phyloP scores from a whole-genome alignment of 2,329 filamentous ascomycete genomes.

The Tetracladium maxilliforme region DNA sequence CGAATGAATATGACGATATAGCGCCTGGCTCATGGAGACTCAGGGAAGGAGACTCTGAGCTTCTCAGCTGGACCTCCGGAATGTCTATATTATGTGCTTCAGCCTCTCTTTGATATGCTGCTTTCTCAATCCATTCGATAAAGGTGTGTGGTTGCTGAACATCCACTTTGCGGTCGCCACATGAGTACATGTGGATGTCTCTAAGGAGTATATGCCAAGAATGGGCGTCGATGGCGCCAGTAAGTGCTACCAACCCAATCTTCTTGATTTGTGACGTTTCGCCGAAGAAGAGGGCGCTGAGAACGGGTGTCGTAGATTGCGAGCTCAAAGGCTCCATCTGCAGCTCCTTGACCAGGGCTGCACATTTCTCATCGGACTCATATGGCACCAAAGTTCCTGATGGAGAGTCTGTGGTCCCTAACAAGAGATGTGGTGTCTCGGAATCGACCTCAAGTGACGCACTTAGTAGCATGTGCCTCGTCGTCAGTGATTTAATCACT shows the following conservation, averaged over 20 bases:
- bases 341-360: neutral
- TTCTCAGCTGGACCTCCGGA: neutral
- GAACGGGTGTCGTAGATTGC: conserved; percentile 1
- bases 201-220: conserved; percentile 1
- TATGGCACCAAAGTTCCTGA: conserved; percentile 1
- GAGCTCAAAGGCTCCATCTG: conserved; percentile 1
- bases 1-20: neutral
- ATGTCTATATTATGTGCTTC: neutral
- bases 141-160: neutral
- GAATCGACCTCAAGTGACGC: conserved; percentile 1
- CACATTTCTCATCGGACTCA: conserved; percentile 1
- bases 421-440: conserved; percentile 1
- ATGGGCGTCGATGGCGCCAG: conserved; percentile 1
- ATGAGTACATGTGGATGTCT: conserved; percentile 1
- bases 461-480: neutral
- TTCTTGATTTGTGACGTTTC: conserved; percentile 1
- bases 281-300: conserved; percentile 1
- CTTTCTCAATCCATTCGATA: conserved; percentile 1
- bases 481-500: neutral
- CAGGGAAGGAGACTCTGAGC: conserved; percentile 1
- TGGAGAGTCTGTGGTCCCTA: conserved; percentile 1
- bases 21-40: conserved; percentile 1
- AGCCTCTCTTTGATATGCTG: neutral
- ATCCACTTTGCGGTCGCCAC: neutral
- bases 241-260: neutral